These are phyloP conservation scores for Mycena olivaceomarginata DNA, from an alignment of 768 basidiomycete genomes.

Conservation along the genomic window DNA sequence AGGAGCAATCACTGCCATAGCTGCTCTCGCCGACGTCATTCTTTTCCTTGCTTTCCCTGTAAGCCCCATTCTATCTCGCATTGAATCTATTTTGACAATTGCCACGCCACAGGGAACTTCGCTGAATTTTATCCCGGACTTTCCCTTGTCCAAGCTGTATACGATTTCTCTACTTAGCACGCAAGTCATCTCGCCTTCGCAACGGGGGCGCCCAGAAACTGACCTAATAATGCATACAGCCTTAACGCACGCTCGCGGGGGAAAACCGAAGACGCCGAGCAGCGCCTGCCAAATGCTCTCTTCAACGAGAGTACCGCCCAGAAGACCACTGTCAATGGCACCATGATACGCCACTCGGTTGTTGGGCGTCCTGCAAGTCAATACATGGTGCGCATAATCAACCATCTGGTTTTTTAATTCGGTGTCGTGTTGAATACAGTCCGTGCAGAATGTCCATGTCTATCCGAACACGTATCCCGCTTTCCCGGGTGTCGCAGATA, in stretches of 20 bases:
- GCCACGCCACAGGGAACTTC: constrained; percentile 8
- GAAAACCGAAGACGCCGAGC: constrained; percentile 20
- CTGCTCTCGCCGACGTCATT: constrained; percentile 49
- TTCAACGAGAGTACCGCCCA: constrained; percentile 32
- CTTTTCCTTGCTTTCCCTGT: constrained; percentile 45
- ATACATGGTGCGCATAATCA: background rate
- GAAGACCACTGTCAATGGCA: background rate
- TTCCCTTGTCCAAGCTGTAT: constrained; percentile 39
- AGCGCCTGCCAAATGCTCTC: constrained; percentile 40
- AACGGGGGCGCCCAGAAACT: background rate
- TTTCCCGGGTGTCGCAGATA: background rate
- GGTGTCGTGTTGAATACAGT: background rate
- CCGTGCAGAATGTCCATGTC: background rate
- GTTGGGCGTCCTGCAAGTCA: background rate
- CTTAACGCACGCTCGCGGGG: constrained; percentile 36
- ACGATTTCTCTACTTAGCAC: constrained; percentile 37
- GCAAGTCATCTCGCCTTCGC: constrained; percentile 1
- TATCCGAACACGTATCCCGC: background rate
- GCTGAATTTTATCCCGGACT: constrained; percentile 38
- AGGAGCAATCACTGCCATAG: constrained; percentile 50
- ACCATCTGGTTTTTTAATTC: background rate
- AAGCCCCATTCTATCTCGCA: constrained; percentile 12
- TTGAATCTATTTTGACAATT: constrained; percentile 1
- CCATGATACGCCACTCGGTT: background rate
- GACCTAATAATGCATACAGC: constrained; percentile 10